Evolutionary conservation across 805 yeast genomes (phyloP), one percentile per base, ranked within the genome.

Genomic region (Wickerhamiella domercqiae): DNA sequence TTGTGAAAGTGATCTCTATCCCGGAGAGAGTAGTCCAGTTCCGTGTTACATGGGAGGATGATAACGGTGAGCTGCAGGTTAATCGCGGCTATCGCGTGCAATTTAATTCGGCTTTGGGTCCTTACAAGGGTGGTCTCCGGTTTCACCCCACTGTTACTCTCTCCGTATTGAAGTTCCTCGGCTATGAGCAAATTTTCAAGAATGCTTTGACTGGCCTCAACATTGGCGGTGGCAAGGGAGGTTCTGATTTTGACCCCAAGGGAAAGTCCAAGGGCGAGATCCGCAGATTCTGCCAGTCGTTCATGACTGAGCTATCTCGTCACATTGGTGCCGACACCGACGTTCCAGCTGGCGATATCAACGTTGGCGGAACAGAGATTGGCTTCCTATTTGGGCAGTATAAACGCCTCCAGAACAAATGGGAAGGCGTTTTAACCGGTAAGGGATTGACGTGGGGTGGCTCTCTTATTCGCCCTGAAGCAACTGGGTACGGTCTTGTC

Each of bases 161-260:
- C 55, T 83, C 95, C 40, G 82, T 87, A 62, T 73, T 87, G 60
- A 87, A 87, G 70, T 87, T 87, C 67, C 71, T 87, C 57, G 98
- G 97, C 55, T 87, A 82, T 63, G 98, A 87, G 70, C 98, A 87
- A 68, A 84, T 84, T 63, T 90, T 87, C 75, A 87, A 87, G 74
- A 87, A 87, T 60, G 97, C 98, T 37, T 71, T 87, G 56, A 87
- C 98, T 53, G 97, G 97, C 56, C 73, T 86, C 54, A 73, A 77
- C 73, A 86, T 87, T 79, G 98, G 98, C 62, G 98, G 98, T 70
- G 98, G 94, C 67, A 87, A 87, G 64, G 98, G 98, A 73, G 98
- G 98, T 63, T 71, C 94, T 44, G 95, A 87, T 67, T 90, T 87
- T 66, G 84, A 86, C 68, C 94, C 96, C 55, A 87, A 87, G 74